These are phyloP conservation scores for Arthrobotrys sinensis DNA, from an alignment of 2,329 filamentous ascomycete genomes.

Conservation along the genomic window DNA sequence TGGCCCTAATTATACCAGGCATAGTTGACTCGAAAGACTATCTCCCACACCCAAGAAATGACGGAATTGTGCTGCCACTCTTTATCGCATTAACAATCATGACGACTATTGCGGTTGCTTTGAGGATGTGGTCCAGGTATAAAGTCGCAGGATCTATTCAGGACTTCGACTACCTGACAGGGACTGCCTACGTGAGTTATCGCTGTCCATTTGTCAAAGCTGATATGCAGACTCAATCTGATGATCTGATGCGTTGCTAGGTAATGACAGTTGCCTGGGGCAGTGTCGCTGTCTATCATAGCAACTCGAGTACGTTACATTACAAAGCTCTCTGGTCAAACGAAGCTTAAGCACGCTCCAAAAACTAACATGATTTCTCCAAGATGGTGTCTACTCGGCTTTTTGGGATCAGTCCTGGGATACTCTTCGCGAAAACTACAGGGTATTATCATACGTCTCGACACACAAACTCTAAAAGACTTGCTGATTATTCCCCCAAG, in stretches of 20 bases:
- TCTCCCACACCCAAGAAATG: slow-evolving; percentile 20
- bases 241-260: not conserved
- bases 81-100: slow-evolving; percentile 32
- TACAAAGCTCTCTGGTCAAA: not conserved
- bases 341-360: not conserved
- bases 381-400: slow-evolving; percentile 14
- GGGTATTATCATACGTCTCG: not conserved
- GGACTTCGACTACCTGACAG: slow-evolving; percentile 16
- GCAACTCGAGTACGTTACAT: not conserved
- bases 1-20: not conserved
- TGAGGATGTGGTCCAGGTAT: slow-evolving; percentile 35
- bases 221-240: too few species aligned
- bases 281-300: slow-evolving; percentile 14
- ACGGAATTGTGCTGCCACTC: slow-evolving; percentile 17
- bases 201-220: not conserved
- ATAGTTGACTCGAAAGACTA: not conserved
- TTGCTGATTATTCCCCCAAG: slow-evolving; percentile 4
- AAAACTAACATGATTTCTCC: not conserved
- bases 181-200: slow-evolving; percentile 23
- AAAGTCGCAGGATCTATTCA: slow-evolving; percentile 21
- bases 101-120: slow-evolving; percentile 27
- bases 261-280: slow-evolving; percentile 27
- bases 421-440: slow-evolving; percentile 11
- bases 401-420: slow-evolving; percentile 44
- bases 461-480: not conserved